Evolutionary conservation across 352 stramenopile genomes (phyloP), one percentile per base, ranked within the genome.

Genomic region (Pythium sukuiense): DNA sequence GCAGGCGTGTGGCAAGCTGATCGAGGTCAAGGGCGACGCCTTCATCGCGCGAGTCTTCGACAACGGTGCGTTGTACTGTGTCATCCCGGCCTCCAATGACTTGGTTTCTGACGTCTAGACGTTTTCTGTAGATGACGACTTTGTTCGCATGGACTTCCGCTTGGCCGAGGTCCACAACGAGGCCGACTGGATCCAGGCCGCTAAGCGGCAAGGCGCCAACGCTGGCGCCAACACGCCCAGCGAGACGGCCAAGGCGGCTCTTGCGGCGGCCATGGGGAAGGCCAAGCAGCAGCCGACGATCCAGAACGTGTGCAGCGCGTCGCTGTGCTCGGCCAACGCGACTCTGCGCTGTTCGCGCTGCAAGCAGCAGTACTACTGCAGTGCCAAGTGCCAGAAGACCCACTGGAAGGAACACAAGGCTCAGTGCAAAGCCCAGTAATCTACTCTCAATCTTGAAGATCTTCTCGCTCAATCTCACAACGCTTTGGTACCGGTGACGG

Each of bases 21-120:
- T 93, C 53, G 83, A 96, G 67, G 86, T 96, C 52, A 86, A 87
- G 53, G 87, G 88, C 20, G 88, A 96, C 60, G 88, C 87, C 6
- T 96, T 96, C 66, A 89, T 96, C 49, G 88, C 77, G n/a, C 85
- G 87, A 6, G 69, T 96, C 2, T 95, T 93, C 63, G 88, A 96
- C 76, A 91, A 96, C 58, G 86, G 87, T 95, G 41, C 56, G 76
- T 67, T 16, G 3, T 59, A 20, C 35, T 41, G 7, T 16, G 7
- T 41, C 48, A 53, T 24, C 20, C 20, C 20, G 20, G 20, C 20
- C 20, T 24, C 20, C 20, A 24, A 24, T 24, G 20, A 24, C 20
- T 24, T 24, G 20, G 26, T 16, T 18, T 29, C 12, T 41, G 7
- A 3, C 32, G 18, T n/a, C 27, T 32, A 3, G 16, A 8, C 18